Conservation (phyloP, 2,329 filamentous ascomycete species). For the Colletotrichum musicola region DNA sequence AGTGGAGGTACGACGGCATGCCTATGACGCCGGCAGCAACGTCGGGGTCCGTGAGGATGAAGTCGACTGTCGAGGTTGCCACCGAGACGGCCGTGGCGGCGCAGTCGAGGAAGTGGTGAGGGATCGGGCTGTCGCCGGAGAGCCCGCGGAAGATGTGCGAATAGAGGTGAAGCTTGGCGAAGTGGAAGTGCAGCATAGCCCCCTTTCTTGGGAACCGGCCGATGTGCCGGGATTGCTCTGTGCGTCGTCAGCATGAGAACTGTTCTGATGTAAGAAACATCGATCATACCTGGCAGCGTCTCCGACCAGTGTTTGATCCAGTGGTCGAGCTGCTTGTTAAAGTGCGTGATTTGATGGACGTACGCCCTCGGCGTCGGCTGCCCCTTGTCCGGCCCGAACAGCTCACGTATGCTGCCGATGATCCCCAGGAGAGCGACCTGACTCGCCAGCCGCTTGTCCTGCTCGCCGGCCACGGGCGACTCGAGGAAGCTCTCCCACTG, state of each 20-base stretch:
- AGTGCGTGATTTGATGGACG: constrained; percentile 58
- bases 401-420: constrained; percentile 64
- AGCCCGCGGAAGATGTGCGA: constrained; percentile 56
- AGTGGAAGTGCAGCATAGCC: constrained; percentile 56
- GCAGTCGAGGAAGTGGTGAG: constrained; percentile 50
- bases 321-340: constrained; percentile 50
- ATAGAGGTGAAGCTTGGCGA: constrained; percentile 57
- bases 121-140: constrained; percentile 48
- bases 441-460: constrained; percentile 68
- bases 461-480: constrained; percentile 62
- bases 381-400: constrained; percentile 68
- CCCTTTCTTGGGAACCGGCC: constrained; percentile 56
- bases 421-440: constrained; percentile 71
- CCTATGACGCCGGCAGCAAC: constrained; percentile 55
- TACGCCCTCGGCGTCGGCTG: constrained; percentile 64
- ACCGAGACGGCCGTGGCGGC: constrained; percentile 51
- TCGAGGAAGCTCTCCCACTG: constrained; percentile 69
- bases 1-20: constrained; percentile 64
- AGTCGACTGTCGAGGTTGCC: constrained; percentile 58
- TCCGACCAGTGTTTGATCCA: constrained; percentile 53
- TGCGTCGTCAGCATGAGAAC: constrained; percentile 40
- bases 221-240: constrained; percentile 55
- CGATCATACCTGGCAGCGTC: constrained; percentile 45
- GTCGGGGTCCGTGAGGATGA: constrained; percentile 57
- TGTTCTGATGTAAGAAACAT: not conserved